Percentiles rank a stretch among this genome's conserved stretches.
Evolutionary conservation across 2,329 filamentous ascomycete genomes (phyloP).

Genomic region (Sordariomycetes sp.): DNA sequence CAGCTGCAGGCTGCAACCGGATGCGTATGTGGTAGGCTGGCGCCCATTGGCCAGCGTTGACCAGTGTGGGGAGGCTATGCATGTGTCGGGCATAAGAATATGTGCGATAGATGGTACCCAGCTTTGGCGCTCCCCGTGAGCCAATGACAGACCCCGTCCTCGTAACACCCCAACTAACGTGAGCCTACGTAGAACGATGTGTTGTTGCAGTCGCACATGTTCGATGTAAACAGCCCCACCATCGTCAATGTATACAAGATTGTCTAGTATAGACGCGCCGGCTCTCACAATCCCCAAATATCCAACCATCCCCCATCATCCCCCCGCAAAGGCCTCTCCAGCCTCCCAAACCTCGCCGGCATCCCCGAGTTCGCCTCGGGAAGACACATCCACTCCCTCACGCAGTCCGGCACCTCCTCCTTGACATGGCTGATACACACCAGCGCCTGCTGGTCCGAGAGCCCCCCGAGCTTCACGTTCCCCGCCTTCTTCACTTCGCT

Average conservation of each 20-base stretch:
- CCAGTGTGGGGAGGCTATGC: background rate
- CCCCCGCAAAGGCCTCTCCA: slow-evolving; percentile 46
- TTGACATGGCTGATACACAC: slow-evolving; percentile 86
- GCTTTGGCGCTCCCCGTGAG: no score
- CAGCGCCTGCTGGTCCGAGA: slow-evolving; percentile 62
- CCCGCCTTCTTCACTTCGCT: slow-evolving; percentile 30
- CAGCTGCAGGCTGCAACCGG: slow-evolving; percentile 4
- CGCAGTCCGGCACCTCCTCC: slow-evolving; percentile 76
- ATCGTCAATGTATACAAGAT: background rate
- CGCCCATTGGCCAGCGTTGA: background rate
- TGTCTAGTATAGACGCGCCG: background rate
- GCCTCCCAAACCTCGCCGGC: slow-evolving; percentile 48
- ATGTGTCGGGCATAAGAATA: background rate
- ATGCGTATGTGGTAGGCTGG: slow-evolving; percentile 4
- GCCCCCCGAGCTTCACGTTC: slow-evolving; percentile 40
- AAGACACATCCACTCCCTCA: slow-evolving; percentile 76
- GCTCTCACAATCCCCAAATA: slow-evolving; percentile 39
- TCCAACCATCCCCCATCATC: slow-evolving; percentile 47
- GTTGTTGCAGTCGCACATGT: background rate
- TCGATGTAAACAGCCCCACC: background rate
- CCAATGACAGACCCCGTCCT: no score
- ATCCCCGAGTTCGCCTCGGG: slow-evolving; percentile 57
- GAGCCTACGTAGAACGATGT: no score
- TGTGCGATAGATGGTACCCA: background rate
- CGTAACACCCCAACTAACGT: no score